Base-by-base conservation (phyloP, 805 yeast genomes). In the Yarrowia sp. region DNA sequence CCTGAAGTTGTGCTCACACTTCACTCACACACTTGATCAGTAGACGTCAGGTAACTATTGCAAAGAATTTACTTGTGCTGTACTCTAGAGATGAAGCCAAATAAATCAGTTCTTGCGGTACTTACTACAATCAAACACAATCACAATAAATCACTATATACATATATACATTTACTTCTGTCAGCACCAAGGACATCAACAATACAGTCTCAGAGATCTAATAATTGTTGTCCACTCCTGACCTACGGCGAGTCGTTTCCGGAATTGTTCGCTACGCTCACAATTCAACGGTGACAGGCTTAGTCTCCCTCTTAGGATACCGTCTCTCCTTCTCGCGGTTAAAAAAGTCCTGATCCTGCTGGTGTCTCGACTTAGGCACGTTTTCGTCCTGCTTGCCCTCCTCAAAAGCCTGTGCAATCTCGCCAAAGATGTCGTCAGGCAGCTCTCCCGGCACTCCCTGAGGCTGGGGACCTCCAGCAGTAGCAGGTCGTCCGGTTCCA, bases 101-200 rank as follows among this genome's bases (percentile, higher is more conserved):
- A n/a, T n/a, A n/a, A n/a, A n/a, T n/a, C n/a, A n/a, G n/a, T n/a
- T n/a, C n/a, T n/a, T n/a, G n/a, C n/a, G n/a, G n/a, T n/a, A n/a
- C n/a, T n/a, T n/a, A n/a, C n/a, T n/a, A n/a, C n/a, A n/a, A n/a
- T n/a, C n/a, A n/a, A n/a, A n/a, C n/a, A 14, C 36, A 32, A n/a
- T 16, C 46, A 24, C 39, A 47, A 47, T 47, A 47, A 47, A 47
- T 47, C 56, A 51, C 58, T 51, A 51, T 51, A 35, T 51, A 51
- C 58, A 51, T 51, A 44, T 44, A 44, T 44, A 44, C 51, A 44
- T 41, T 39, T 39, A 24, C n/a, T n/a, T n/a, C n/a, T n/a, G n/a
- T 10, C 19, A 13, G 27, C 27, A 25, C 27, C 2, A n/a, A n/a
- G n/a, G n/a, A n/a, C n/a, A n/a, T n/a, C n/a, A n/a, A n/a, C n/a